Evolutionary conservation across 2,329 filamentous ascomycete genomes (phyloP), one percentile per base, ranked within the genome.

Genomic region (Aureobasidium sp.): DNA sequence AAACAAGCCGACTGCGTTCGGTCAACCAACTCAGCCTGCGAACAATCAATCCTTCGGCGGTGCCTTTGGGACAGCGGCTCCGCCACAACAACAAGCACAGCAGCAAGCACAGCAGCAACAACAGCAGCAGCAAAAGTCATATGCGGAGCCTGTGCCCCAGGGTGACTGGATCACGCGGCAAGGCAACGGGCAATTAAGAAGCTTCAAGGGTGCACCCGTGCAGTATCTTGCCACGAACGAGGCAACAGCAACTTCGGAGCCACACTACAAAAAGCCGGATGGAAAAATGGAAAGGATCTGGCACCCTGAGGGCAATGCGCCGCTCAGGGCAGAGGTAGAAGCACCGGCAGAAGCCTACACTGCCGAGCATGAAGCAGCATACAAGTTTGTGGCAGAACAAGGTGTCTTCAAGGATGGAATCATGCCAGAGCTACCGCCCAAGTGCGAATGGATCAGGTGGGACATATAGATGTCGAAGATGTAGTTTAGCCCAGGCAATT

Each of bases 401-500:
- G 90, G 90, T 0, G 74, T 72, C 36, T 96, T 96, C 72, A 79
- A 82, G 45, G 84, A 85, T 37, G 87, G 86, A 0, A 68, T 85
- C 7, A 88, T 96, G 76, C 92, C 92, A 0, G 81, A 88, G 67
- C 76, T 91, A 49, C 90, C 92, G 25, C 92, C 92, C 0, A 86
- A 86, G 73, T 80, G 85, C 64, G 90, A 93, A 69, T 93, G 86
- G 79, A 64, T 72, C 86, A 74, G 77, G 32, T 93, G 88, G 82
- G 84, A 90, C 70, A 86, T 93, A 68, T 92, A 73, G 77, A n/a
- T 9, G 13, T 51, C 34, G 9, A 39, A 21, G 13, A 27, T 36
- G 41, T 57, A 57, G 29, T 57, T 27, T 36, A 55, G 37, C 34
- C n/a, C 10, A 37, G 5, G 25, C 21, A 57, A 27, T 30, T 27